phyloP scores from a whole-genome alignment of 805 yeast species.

The Candida vartiovaarae region DNA sequence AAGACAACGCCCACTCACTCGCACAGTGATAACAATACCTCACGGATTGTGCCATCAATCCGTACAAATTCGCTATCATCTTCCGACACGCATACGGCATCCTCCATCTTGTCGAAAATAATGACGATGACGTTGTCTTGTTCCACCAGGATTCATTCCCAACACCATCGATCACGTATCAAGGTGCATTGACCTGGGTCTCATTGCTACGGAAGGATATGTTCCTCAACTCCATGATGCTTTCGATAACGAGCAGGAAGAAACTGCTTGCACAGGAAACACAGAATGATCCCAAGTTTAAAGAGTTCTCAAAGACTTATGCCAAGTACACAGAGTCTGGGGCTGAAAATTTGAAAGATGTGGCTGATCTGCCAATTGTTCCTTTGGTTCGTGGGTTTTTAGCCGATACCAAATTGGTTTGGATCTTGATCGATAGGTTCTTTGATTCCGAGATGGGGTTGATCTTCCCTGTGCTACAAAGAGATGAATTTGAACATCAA shows the following conservation, averaged over 20 bases:
- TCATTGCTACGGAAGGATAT: constrained; percentile 19
- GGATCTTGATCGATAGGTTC: constrained; percentile 21
- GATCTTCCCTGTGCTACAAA: constrained; percentile 17
- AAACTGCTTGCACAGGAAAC: neutral
- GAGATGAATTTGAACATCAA: constrained; percentile 9
- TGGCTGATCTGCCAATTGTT: neutral
- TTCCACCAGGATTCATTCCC: constrained; percentile 8
- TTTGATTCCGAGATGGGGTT: constrained; percentile 18
- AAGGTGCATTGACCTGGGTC: constrained; percentile 22
- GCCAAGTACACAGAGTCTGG: neutral
- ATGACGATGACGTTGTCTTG: neutral
- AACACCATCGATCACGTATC: constrained; percentile 8
- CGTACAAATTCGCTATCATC: no score
- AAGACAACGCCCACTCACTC: neutral
- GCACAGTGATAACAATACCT: no score
- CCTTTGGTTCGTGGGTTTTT: constrained; percentile 4
- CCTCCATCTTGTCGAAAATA: neutral
- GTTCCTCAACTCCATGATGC: constrained; percentile 15
- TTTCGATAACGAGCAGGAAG: constrained; percentile 6
- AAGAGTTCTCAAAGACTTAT: neutral
- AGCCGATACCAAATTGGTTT: constrained; percentile 15
- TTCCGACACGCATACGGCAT: no score
- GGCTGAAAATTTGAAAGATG: neutral
- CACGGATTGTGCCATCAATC: no score
- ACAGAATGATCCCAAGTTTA: neutral